These are phyloP conservation scores for Volvox reticuliferus DNA, from an alignment of 139 green algal genomes.

Conservation along the genomic window DNA sequence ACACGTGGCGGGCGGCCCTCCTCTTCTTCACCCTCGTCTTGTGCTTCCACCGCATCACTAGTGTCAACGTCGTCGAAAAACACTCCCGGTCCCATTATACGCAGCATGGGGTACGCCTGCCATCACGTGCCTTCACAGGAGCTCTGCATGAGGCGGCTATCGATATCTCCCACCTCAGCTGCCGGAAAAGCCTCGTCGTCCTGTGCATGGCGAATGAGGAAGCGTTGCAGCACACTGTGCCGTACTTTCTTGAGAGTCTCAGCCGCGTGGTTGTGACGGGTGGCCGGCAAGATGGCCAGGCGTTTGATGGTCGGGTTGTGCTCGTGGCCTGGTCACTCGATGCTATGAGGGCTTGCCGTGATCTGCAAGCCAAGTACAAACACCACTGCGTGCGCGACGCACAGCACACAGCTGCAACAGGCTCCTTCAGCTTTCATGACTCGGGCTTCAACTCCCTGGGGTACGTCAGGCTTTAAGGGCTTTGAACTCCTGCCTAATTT, in stretches of 20 bases:
- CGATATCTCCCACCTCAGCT: conserved; percentile 18
- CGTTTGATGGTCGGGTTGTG: conserved; percentile 1
- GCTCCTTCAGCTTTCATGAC: conserved; percentile 30
- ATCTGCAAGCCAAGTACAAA: conserved; percentile 2
- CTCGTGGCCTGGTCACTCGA: conserved; percentile 23
- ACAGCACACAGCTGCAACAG: conserved; percentile 10
- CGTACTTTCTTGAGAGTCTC: conserved; percentile 8
- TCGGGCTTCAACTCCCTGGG: conserved; percentile 23
- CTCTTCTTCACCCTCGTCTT: background rate
- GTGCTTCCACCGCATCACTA: background rate
- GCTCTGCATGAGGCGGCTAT: background rate
- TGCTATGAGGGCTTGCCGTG: background rate
- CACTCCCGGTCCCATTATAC: background rate
- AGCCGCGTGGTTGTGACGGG: background rate
- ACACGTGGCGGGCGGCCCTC: too few species aligned
- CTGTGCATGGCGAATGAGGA: conserved; percentile 43
- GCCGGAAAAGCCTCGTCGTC: conserved; percentile 25
- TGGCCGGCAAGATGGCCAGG: background rate
- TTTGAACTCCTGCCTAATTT: too few species aligned
- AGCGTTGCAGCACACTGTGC: conserved; percentile 20
- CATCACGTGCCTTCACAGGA: background rate
- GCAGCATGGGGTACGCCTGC: background rate
- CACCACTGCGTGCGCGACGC: conserved; percentile 35
- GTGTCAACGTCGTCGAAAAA: background rate
- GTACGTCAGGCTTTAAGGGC: background rate